Base-by-base conservation (phyloP, 805 yeast genomes). In the Candida nonsorbophila region DNA sequence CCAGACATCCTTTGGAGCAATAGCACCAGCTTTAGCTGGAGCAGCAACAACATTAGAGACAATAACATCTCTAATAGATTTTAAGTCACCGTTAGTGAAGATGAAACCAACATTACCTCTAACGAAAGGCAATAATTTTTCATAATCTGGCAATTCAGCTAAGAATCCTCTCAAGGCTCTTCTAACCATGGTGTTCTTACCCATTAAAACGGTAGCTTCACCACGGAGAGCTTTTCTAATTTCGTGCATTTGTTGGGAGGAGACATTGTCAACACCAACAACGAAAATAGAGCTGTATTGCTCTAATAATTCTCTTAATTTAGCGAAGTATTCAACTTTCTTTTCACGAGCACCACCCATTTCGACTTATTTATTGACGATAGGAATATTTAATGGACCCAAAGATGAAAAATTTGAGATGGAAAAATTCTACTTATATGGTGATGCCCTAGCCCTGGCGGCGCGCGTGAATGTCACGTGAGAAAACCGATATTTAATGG, bases 181-280 rank as follows among this genome's bases (percentile, higher is more conserved):
- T 78, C 99, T 86, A 51, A 92, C 95, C 97, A 92, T 90, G 79
- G 99, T 92, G 96, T 92, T 92, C 84, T 92, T 92, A 77, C 99
- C 99, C 98, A 92, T 92, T 61, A 92, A 75, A 51, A 92, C 88
- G 52, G 84, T 92, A 60, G 92, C 98, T 40, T 79, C 83, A 51
- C 86, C 84, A 77, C 99, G 87, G 61, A 92, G 81, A 48, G 86
- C 71, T 79, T 84, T 87, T 84, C 99, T 87, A 77, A 87, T 79
- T 79, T 92, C 95, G 77, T 92, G 99, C 96, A 92, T 88, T 77
- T 92, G 98, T 79, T 92, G 98, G 54, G 99, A 92, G 50, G 97
- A 85, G 65, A 92, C 99, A 79, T 92, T 92, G 77, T 92, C 99
- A 56, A 92, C 97, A 73, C 97, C 97, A 64, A 92, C 97, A 54